Conservation (phyloP, 768 basidiomycete species). For the Pisolithus orientalis region DNA sequence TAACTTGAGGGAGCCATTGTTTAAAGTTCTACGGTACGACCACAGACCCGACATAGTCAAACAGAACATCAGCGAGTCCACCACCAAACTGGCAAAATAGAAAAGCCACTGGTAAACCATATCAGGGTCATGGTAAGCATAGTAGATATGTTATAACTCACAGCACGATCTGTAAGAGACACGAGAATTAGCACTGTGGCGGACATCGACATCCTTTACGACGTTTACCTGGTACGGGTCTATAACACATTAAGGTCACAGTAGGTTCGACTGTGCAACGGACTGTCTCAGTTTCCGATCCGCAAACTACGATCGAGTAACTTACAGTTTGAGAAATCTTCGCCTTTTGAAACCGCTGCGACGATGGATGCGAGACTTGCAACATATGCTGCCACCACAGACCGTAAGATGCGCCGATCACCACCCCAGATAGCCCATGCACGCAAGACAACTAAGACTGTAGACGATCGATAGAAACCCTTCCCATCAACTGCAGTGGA, state of each 20-base stretch:
- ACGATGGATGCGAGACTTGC: neutral
- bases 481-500: neutral
- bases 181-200: too few species aligned
- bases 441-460: conserved; percentile 7
- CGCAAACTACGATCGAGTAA: neutral
- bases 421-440: conserved; percentile 9
- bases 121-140: neutral
- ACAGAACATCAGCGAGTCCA: neutral
- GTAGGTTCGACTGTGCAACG: neutral
- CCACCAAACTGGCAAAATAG: neutral
- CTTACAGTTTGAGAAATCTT: neutral
- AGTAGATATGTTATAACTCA: neutral
- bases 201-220: neutral
- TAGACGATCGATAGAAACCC: neutral
- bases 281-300: neutral
- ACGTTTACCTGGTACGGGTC: neutral
- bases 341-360: neutral
- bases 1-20: neutral
- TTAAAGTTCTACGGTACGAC: neutral
- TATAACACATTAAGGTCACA: neutral
- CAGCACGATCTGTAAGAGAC: neutral
- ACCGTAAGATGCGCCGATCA: neutral
- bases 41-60: conserved; percentile 1
- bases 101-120: neutral
- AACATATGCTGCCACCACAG: neutral